These are phyloP conservation scores for Leccinum subrobustum DNA, from an alignment of 1,284 basidiomycete genomes.

Conservation along the genomic window DNA sequence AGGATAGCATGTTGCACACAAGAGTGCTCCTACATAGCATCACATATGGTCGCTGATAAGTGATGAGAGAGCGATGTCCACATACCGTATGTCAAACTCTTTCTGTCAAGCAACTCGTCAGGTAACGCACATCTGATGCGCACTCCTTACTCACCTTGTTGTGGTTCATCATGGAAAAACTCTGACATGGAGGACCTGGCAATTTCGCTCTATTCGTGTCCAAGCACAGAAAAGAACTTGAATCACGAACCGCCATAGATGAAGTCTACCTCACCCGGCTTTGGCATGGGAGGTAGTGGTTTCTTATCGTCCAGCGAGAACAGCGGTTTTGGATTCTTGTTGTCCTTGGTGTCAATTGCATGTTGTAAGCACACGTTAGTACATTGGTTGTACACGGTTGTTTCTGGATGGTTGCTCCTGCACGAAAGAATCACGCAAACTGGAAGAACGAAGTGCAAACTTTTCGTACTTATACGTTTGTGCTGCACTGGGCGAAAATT, in stretches of 20 bases:
- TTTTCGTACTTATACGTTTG: conserved; percentile 52
- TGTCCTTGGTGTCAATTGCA: conserved; percentile 48
- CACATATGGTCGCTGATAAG: background rate
- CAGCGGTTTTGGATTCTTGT: conserved; percentile 39
- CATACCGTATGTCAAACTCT: conserved; percentile 57
- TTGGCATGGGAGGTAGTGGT: conserved; percentile 49
- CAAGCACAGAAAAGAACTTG: background rate
- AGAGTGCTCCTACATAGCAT: conserved; percentile 51
- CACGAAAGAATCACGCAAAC: conserved; percentile 8
- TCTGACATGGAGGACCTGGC: conserved; percentile 69
- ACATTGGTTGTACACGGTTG: conserved; percentile 63
- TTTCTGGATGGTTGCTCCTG: conserved; percentile 57
- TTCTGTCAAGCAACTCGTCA: conserved; percentile 36
- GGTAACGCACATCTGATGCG: background rate
- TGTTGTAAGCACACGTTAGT: conserved; percentile 57
- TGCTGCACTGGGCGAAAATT: conserved; percentile 61
- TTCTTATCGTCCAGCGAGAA: conserved; percentile 37
- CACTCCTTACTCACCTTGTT: conserved; percentile 40
- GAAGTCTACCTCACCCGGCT: conserved; percentile 60
- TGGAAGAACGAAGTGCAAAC: background rate
- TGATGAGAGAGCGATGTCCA: background rate
- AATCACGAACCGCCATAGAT: conserved; percentile 60
- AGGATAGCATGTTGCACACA: conserved; percentile 69
- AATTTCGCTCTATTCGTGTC: conserved; percentile 3
- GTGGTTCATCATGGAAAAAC: conserved; percentile 63